Base-by-base conservation (phyloP, 805 yeast species). In the Candida railenensis region DNA sequence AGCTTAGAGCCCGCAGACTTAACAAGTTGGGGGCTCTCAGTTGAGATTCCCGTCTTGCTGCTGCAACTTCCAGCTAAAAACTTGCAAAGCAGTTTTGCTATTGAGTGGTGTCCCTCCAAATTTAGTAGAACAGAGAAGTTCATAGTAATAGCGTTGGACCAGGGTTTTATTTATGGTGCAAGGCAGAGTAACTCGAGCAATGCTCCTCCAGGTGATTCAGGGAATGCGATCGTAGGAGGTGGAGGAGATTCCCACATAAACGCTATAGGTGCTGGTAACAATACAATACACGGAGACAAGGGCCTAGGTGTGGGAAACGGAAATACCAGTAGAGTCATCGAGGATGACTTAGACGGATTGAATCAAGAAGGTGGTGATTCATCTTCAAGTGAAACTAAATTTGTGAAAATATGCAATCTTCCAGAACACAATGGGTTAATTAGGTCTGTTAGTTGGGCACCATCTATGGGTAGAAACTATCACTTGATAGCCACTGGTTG, bases 401-500 rank as follows among this genome's bases (percentile, higher is more conserved):
- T 79, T 51, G 69, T 71, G 11, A 74, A 78, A 45, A 82, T 82
- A 0, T 81, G 86, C 30, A 80, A 80, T 49, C 71, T 92, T 20
- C 87, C 90, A 2, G 97, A 89, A 34, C 97, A 91, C 61, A 77
- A 80, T 45, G 96, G 96, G 2, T 74, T 92, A 36, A 89, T 92
- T 30, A 74, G 98, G 57, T 86, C 90, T 15, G 89, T 91, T 3
- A 77, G 91, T 25, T 92, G 99, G 99, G 98, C 98, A 0, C 97
- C 98, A 2, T 82, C 95, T 0, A 88, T 91, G 85, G 98, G 98
- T 2, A 74, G 96, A 54, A 82, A 85, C 52, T 88, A 81, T 62
- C 96, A 92, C 56, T 70, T 91, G 41, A 74, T 94, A 37, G 98
- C 99, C 0, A 92, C 98, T 0, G 98, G 95, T 3, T 90, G 96